Base-by-base conservation (phyloP, 139 green algal genomes). In the Coelastrella sp. region DNA sequence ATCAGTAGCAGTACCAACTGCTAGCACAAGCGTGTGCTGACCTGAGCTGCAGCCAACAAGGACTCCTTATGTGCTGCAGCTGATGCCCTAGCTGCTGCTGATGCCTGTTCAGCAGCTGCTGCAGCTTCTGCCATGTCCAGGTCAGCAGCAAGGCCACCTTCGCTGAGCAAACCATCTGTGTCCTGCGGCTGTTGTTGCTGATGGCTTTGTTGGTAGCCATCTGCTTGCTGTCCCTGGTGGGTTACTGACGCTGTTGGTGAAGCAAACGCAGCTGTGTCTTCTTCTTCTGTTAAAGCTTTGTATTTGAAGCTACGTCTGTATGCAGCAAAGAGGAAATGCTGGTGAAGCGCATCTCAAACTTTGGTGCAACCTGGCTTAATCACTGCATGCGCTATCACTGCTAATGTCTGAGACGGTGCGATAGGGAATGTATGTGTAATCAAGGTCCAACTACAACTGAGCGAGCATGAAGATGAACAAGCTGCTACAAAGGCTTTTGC, bases 221-320 rank as follows among this genome's bases (percentile, higher is more conserved):
- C 2, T 54, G 79, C 57, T 71, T 19, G 57, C 68, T 23, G 14
- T 10, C 17, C 68, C 22, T 76, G 74, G 16, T 20, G 0, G 64
- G 77, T 6, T 32, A 22, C 77, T 65, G 77, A 5, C 8, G 54
- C 54, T 32, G 17, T 47, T 64, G 81, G 14, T 17, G 68, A 19
- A 68, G 47, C 14, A 56, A 58, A 17, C 47, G 23, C 58, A 64
- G 65, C 83, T 19, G 73, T 54, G 3, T 75, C 83, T 54, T 80
- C 83, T 54, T 61, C 82, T 14, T 75, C 83, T 73, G n/a, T 7
- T 68, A 88, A 61, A 7, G 83, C 47, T 32, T 80, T 88, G 83
- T 88, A 88, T 57, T 58, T 80, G 83, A 88, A 81, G 17, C 47
- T 88, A 61, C 83, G 83, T 47, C 83, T 88, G 83, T 20, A 23